These are phyloP conservation scores for Neurospora sp. DNA, from an alignment of 2,329 filamentous ascomycete genomes.

Conservation along the genomic window DNA sequence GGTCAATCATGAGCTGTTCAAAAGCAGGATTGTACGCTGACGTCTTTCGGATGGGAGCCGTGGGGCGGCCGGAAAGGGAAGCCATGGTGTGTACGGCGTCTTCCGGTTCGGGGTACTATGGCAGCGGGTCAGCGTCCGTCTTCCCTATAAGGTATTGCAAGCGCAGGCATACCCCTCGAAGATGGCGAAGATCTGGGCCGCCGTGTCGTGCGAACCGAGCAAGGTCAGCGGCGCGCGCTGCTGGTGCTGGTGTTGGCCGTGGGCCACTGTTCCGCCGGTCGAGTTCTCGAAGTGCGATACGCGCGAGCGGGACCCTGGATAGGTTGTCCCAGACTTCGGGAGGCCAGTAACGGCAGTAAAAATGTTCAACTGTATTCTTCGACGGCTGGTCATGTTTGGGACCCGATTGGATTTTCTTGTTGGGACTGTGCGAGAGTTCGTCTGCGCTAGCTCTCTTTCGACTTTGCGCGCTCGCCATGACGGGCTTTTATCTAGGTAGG, in stretches of 20 bases:
- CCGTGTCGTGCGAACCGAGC: constrained; percentile 22
- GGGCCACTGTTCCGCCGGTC: constrained; percentile 11
- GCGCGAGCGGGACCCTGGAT: constrained; percentile 8
- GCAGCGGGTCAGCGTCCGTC: not conserved
- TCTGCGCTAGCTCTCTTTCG: not conserved
- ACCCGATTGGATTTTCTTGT: no score
- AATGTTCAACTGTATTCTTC: no score
- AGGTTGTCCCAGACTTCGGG: not conserved
- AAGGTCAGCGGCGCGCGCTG: constrained; percentile 8
- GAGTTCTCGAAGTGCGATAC: constrained; percentile 11
- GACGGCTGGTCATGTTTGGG: no score
- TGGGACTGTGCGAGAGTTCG: no score
- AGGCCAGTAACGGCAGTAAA: not conserved
- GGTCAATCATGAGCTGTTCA: constrained; percentile 19
- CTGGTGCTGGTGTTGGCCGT: constrained; percentile 4
- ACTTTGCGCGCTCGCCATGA: not conserved
- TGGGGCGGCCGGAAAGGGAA: not conserved
- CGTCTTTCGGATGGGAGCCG: constrained; percentile 6
- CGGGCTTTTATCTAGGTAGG: not conserved
- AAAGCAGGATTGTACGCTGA: constrained; percentile 19
- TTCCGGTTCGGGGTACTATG: constrained; percentile 17
- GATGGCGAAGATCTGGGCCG: constrained; percentile 25
- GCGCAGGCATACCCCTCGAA: constrained; percentile 22
- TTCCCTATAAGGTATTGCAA: constrained; percentile 1
- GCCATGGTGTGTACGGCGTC: constrained; percentile 11